Base-by-base conservation (phyloP, 169 alveolate genomes). In the Cryptosporidium ubiquitum region DNA sequence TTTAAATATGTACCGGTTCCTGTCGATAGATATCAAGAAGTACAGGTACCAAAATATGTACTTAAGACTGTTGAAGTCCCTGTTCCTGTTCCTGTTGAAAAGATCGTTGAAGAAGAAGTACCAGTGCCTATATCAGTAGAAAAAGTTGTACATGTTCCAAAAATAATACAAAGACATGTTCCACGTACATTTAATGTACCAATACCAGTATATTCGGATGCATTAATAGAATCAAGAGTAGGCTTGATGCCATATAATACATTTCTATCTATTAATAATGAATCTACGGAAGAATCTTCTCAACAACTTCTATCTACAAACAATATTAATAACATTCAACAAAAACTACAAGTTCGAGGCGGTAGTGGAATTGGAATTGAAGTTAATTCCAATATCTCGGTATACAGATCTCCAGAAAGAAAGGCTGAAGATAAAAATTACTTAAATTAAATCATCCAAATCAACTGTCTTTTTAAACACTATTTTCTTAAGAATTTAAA, bases 21-120 rank as follows among this genome's bases (percentile, higher is more conserved):
- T 40, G 68, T 79, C 16, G 89, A 79, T 64, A 79, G 64, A 64
- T 79, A 79, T 39, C 89, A 79, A 40, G 89, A 79, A 31, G 73
- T 79, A n/a, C 89, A 79, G 18, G 89, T 79, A 5, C 89, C 89
- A 40, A 79, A 79, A 79, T 79, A 79, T 33, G 75, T 79, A 79
- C 39, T 79, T 23, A 79, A 79, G 26, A 64, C 89, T 39, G 89
- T 79, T 44, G 89, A 79, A 49, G 89, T 79, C 9, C 89, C 89
- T 20, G 68, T 79, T 26, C 89, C 89, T 29, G 89, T 79, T 18
- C 89, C 89, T 10, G 61, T 79, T 61, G 89, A 79, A 79, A 79
- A 79, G 29, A 79, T 79, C 20, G 64, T 79, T 42, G 89, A 79
- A 39, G 89, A 79, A 64, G 89, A 79, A 66, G 89, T 79, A 0